A percentile compares a stretch with the other conserved stretches of the same genome.
phyloP scores from a whole-genome alignment of 2,329 filamentous ascomycete species.

The Cephalotrichum gorgonifer region DNA sequence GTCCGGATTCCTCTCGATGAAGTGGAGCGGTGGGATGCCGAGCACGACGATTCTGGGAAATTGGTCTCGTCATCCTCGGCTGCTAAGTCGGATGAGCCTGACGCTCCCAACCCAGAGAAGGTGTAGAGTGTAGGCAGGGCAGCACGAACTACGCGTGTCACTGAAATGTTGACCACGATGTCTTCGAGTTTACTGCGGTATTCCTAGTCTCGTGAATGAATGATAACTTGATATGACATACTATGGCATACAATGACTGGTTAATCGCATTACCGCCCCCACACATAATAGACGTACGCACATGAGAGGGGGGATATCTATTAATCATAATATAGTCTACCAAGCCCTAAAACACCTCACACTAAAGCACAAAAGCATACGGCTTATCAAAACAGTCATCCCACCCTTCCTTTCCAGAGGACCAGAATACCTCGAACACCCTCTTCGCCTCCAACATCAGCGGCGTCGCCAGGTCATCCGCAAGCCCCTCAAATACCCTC shows the following conservation, averaged over 20 bases:
- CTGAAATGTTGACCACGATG: no score
- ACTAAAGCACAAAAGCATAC: slow-evolving; percentile 12
- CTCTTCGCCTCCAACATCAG: neutral
- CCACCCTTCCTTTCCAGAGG: slow-evolving; percentile 1
- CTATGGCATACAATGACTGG: no score
- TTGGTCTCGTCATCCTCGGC: slow-evolving; percentile 7
- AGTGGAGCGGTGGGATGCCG: slow-evolving; percentile 44
- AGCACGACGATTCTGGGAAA: slow-evolving; percentile 40
- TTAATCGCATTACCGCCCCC: no score
- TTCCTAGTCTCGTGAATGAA: no score
- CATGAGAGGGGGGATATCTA: no score
- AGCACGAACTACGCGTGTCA: no score
- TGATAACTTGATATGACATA: no score
- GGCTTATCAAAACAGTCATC: slow-evolving; percentile 7
- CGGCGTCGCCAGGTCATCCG: neutral
- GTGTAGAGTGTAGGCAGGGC: no score
- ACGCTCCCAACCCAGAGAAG: neutral
- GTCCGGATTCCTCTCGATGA: slow-evolving; percentile 42
- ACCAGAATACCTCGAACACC: slow-evolving; percentile 2
- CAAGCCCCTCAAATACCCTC: neutral
- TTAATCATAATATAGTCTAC: no score
- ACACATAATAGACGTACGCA: no score
- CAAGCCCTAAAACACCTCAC: neutral
- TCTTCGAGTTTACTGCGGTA: no score
- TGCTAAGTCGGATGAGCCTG: neutral